Evolutionary conservation across 73 alveolate genomes (phyloP).

Genomic region (Paramecium sexaurelia): DNA sequence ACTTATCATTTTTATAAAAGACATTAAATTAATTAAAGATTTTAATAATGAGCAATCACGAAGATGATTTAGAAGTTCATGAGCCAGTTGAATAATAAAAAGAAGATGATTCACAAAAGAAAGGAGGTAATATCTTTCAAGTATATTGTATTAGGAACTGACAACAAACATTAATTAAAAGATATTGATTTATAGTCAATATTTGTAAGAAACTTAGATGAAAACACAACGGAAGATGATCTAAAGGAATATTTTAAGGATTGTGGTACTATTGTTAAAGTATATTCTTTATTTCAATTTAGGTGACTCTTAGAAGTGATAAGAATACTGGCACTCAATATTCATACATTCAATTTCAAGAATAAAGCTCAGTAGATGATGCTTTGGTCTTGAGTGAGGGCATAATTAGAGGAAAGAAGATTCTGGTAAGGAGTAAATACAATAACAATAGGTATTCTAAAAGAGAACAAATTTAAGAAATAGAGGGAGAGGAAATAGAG

Average conservation of each 20-base stretch:
- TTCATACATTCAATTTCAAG: constrained; percentile 32
- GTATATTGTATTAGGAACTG: background rate
- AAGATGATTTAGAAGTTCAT: constrained; percentile 23
- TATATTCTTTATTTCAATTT: background rate
- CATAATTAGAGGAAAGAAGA: constrained; percentile 26
- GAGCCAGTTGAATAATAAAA: constrained; percentile 20
- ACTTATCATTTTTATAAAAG: background rate
- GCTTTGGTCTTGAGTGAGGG: constrained; percentile 32
- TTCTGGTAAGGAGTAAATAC: no score
- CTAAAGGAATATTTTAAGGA: constrained; percentile 36
- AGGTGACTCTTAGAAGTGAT: constrained; percentile 28
- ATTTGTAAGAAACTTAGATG: constrained; percentile 39
- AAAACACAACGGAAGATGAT: constrained; percentile 52
- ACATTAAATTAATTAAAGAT: constrained; percentile 10
- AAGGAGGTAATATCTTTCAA: background rate
- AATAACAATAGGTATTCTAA: background rate
- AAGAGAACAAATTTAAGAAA: constrained; percentile 48
- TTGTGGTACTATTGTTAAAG: constrained; percentile 46
- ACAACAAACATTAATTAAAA: background rate
- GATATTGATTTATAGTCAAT: constrained; percentile 33
- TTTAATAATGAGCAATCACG: constrained; percentile 2
- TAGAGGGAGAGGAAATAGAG: constrained; percentile 30
- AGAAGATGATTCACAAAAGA: background rate
- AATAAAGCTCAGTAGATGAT: background rate
- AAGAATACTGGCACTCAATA: constrained; percentile 23